Evolutionary conservation across 1,284 basidiomycete genomes (phyloP).

Genomic region (Ceratobasidium sp.): DNA sequence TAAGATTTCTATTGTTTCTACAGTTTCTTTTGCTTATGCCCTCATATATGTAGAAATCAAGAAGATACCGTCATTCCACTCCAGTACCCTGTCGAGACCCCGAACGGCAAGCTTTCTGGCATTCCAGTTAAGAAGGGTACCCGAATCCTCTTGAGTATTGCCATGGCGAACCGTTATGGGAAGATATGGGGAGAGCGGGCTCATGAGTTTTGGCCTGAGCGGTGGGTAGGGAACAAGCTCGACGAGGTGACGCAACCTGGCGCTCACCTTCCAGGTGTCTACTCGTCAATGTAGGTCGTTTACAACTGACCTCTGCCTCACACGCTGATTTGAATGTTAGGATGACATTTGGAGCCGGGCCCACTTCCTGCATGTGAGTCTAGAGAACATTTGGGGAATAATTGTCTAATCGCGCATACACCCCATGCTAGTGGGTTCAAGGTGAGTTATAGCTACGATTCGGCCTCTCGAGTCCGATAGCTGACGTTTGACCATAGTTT

Average conservation of each 20-base stretch:
- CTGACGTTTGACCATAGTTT: neutral
- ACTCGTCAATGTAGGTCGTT: conserved; percentile 21
- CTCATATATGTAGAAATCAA: neutral
- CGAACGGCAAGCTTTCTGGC: conserved; percentile 13
- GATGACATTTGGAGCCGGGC: conserved; percentile 31
- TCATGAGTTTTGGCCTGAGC: conserved; percentile 25
- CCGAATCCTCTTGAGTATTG: conserved; percentile 45
- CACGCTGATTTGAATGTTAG: neutral
- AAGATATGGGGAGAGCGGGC: conserved; percentile 29
- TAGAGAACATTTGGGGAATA: neutral
- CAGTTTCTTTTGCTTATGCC: neutral
- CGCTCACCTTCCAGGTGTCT: conserved; percentile 14
- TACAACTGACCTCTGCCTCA: neutral
- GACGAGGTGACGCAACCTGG: conserved; percentile 35
- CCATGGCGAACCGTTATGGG: conserved; percentile 48
- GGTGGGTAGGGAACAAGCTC: conserved; percentile 21
- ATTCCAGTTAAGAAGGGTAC: conserved; percentile 45
- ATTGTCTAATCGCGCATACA: neutral
- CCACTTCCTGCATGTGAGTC: conserved; percentile 28
- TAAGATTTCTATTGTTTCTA: neutral
- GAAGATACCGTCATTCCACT: conserved; percentile 29
- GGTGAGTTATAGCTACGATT: neutral
- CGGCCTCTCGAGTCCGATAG: neutral
- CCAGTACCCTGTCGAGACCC: conserved; percentile 25
- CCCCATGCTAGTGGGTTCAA: conserved; percentile 25